Conservation (phyloP, 176 grass and related monocot genomes). For the Avena eriantha region DNA sequence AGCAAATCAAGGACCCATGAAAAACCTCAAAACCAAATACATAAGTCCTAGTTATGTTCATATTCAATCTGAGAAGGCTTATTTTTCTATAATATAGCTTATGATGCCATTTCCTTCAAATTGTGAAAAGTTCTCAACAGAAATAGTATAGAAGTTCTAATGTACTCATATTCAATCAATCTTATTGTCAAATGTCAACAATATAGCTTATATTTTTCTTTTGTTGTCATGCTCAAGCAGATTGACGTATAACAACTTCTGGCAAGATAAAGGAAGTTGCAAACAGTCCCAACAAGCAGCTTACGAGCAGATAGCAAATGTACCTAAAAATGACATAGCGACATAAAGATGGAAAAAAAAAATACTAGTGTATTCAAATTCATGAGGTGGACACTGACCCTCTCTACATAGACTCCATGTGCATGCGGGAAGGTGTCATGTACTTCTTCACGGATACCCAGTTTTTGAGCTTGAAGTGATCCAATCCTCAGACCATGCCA, state of each 20-base stretch:
- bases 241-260: no score
- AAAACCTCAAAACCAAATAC: background rate
- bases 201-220: no score
- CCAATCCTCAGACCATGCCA: conserved; percentile 25
- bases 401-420: conserved; percentile 26
- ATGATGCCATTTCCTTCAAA: no score
- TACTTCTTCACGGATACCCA: conserved; percentile 23
- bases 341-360: background rate
- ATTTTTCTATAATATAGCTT: no score
- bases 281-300: background rate
- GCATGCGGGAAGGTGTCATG: background rate
- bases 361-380: background rate
- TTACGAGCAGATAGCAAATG: background rate
- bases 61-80: no score
- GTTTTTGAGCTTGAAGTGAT: background rate
- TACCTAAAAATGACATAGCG: background rate
- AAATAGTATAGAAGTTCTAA: no score
- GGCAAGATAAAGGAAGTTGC: no score
- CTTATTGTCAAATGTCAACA: no score
- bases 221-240: no score
- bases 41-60: no score
- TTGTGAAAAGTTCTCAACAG: no score
- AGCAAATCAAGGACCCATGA: background rate
- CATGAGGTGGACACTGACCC: conserved; percentile 4
- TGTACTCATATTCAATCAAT: background rate